phyloP scores from a whole-genome alignment of 2,329 filamentous ascomycete species.

The Venturia nashicola region DNA sequence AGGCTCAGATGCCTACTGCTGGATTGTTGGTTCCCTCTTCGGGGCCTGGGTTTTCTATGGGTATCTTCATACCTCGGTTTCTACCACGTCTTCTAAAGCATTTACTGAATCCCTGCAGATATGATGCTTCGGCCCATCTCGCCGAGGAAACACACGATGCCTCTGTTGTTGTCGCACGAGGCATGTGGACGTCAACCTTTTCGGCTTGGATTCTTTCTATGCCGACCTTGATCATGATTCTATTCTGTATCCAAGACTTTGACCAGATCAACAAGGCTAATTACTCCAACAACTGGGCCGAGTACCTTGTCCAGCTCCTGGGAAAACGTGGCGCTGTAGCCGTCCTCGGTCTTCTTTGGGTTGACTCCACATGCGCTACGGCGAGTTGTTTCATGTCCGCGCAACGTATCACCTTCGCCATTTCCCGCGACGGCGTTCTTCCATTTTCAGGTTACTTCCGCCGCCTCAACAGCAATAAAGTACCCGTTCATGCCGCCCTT shows the following conservation, averaged over 20 bases:
- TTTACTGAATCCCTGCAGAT: conserved; percentile 20
- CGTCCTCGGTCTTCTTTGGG: conserved; percentile 25
- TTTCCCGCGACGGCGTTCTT: conserved; percentile 28
- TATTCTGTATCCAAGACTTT: conserved; percentile 31
- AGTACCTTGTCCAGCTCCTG: conserved; percentile 26
- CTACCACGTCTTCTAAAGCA: background rate
- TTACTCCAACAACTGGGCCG: conserved; percentile 29
- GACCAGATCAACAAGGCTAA: conserved; percentile 23
- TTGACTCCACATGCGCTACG: conserved; percentile 27
- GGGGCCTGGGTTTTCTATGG: conserved; percentile 21
- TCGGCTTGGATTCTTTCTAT: conserved; percentile 26
- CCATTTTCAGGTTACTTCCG: conserved; percentile 25
- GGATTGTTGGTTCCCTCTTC: conserved; percentile 25
- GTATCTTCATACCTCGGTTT: background rate
- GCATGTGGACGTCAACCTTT: conserved; percentile 27
- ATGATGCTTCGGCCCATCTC: conserved; percentile 25
- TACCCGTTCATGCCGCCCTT: conserved; percentile 25
- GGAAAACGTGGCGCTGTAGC: conserved; percentile 24
- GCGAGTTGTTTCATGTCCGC: conserved; percentile 27
- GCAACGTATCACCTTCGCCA: conserved; percentile 29
- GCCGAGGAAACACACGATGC: conserved; percentile 28
- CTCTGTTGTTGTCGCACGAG: conserved; percentile 24
- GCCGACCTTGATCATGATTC: conserved; percentile 26
- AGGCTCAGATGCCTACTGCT: conserved; percentile 26
- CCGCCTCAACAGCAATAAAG: conserved; percentile 19